phyloP scores from a whole-genome alignment of 495 filamentous ascomycete species.

The Neurospora hispaniola region DNA sequence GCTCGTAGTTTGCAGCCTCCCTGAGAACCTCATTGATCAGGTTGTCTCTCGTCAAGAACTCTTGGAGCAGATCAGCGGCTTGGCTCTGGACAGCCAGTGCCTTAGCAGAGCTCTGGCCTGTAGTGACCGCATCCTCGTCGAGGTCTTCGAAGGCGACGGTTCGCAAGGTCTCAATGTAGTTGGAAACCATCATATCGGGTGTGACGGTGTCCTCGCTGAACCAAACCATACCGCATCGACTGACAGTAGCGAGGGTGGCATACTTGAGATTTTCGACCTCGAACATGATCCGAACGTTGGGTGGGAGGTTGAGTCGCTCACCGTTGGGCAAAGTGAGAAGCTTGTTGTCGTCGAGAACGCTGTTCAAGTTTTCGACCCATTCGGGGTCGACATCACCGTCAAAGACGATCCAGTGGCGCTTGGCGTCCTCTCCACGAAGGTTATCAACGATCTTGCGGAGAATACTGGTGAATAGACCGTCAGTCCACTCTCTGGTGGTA shows the following conservation, averaged over 20 bases:
- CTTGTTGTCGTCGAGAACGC: conserved; percentile 98
- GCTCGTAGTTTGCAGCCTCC: conserved; percentile 65
- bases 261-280: conserved; percentile 99
- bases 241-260: conserved; percentile 91
- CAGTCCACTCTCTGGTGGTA: conserved; percentile 96
- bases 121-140: conserved; percentile 77
- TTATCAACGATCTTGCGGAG: conserved; percentile 98
- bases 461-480: conserved; percentile 96
- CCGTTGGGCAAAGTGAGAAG: conserved; percentile 92
- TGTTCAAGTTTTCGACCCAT: conserved; percentile 99
- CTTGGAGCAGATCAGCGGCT: conserved; percentile 65
- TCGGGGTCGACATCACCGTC: conserved; percentile 98
- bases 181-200: conserved; percentile 79
- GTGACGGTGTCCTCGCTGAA: conserved; percentile 97
- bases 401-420: conserved; percentile 98
- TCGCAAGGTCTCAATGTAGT: conserved; percentile 77
- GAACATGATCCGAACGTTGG: conserved; percentile 98
- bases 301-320: conserved; percentile 85
- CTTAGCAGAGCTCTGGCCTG: conserved; percentile 69
- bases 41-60: conserved; percentile 62
- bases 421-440: conserved; percentile 88
- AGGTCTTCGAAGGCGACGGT: conserved; percentile 81
- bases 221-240: conserved; percentile 99
- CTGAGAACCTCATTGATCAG: conserved; percentile 68
- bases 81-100: conserved; percentile 64